phyloP scores from a whole-genome alignment of 805 yeast species.

The Yamadazyma kitorensis region DNA sequence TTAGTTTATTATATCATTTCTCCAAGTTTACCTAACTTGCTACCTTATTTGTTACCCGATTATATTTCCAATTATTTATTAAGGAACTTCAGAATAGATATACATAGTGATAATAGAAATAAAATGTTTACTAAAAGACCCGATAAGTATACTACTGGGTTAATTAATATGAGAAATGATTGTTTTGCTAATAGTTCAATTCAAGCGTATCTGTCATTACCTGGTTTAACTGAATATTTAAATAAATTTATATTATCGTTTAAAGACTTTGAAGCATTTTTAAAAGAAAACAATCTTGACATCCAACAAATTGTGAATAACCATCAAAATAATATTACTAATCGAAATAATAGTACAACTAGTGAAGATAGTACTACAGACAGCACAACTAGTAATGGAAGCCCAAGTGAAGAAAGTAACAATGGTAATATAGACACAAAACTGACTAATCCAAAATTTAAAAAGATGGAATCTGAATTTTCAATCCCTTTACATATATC shows the following conservation, averaged over 20 bases:
- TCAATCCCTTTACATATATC: constrained; percentile 56
- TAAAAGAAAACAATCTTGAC: constrained; percentile 18
- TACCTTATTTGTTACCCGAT: no score
- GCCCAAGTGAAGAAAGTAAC: constrained; percentile 1
- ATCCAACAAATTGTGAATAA: neutral
- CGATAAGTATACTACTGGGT: constrained; percentile 77
- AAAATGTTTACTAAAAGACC: constrained; percentile 53
- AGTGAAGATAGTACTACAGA: constrained; percentile 3
- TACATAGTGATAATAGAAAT: constrained; percentile 1
- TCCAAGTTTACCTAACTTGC: constrained; percentile 11
- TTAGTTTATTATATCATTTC: constrained; percentile 9
- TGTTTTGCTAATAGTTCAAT: constrained; percentile 90
- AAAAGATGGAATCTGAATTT: constrained; percentile 20
- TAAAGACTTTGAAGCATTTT: constrained; percentile 19
- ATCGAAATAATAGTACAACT: constrained; percentile 2
- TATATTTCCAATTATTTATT: constrained; percentile 9
- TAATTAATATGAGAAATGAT: constrained; percentile 78
- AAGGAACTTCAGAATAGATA: constrained; percentile 1
- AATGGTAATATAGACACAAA: neutral
- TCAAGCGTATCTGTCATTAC: constrained; percentile 71
- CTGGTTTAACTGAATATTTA: constrained; percentile 57
- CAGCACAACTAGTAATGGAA: constrained; percentile 1
- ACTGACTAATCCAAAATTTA: constrained; percentile 19
- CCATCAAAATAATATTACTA: constrained; percentile 3
- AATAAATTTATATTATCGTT: constrained; percentile 36